These are phyloP conservation scores for Penicillium sp. DNA, from an alignment of 2,329 filamentous ascomycete genomes.

Conservation along the genomic window DNA sequence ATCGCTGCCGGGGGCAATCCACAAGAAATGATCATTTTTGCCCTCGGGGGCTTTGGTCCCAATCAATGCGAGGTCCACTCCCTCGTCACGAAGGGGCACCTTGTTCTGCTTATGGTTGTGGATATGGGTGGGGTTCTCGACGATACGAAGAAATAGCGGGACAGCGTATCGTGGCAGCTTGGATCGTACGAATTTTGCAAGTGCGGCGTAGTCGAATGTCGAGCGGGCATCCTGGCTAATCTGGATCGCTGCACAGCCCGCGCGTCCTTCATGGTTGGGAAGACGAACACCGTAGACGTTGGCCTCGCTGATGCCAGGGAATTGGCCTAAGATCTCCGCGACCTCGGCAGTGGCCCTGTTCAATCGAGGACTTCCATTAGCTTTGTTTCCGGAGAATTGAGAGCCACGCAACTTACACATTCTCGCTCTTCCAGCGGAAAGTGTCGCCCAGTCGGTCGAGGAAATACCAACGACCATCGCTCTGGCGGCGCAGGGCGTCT, in stretches of 20 bases:
- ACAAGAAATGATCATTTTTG: slow-evolving; percentile 49
- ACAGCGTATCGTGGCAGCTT: slow-evolving; percentile 72
- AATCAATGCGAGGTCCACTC: slow-evolving; percentile 57
- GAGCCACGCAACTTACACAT: slow-evolving; percentile 48
- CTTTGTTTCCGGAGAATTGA: background rate
- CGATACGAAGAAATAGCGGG: slow-evolving; percentile 68
- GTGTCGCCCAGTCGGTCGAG: slow-evolving; percentile 70
- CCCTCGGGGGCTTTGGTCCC: slow-evolving; percentile 46
- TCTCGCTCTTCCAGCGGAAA: slow-evolving; percentile 72
- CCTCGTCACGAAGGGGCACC: slow-evolving; percentile 65
- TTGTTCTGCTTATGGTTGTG: slow-evolving; percentile 82
- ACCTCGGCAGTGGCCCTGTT: slow-evolving; percentile 61
- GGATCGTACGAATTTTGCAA: slow-evolving; percentile 59
- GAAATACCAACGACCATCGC: slow-evolving; percentile 68
- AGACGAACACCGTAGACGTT: slow-evolving; percentile 69
- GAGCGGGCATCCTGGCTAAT: slow-evolving; percentile 52
- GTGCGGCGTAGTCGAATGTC: slow-evolving; percentile 58
- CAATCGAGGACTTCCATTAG: background rate
- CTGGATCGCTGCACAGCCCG: slow-evolving; percentile 60
- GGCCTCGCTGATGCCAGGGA: slow-evolving; percentile 61
- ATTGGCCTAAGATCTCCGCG: slow-evolving; percentile 60
- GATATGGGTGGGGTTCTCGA: slow-evolving; percentile 46
- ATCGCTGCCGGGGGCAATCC: slow-evolving; percentile 49
- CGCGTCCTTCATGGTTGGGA: slow-evolving; percentile 66
- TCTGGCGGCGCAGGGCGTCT: slow-evolving; percentile 62